These are phyloP conservation scores for Thymus quinquecostatus DNA, from an alignment of 257 asterid species.

Conservation along the genomic window DNA sequence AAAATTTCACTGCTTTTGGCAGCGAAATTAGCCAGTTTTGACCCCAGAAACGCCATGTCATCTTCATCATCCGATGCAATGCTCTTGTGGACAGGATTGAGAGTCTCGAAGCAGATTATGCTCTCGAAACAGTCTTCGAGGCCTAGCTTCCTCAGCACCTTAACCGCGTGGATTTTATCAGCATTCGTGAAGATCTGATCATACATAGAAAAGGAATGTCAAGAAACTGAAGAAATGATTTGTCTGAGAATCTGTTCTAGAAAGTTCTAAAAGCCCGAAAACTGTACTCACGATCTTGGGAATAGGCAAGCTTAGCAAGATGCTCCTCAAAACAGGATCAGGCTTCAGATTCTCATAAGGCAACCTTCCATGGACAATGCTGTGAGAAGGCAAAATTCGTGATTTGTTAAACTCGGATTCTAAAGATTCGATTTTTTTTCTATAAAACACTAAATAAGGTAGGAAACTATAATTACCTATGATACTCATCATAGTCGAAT, in stretches of 20 bases:
- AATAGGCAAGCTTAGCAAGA: slow-evolving; percentile 66
- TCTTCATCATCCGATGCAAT: slow-evolving; percentile 77
- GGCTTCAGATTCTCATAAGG: slow-evolving; percentile 87
- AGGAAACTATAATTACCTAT: slow-evolving; percentile 43
- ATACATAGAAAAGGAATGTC: not conserved
- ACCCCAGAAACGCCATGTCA: slow-evolving; percentile 63
- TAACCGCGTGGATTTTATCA: slow-evolving; percentile 72
- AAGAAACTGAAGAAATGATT: not conserved
- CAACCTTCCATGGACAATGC: slow-evolving; percentile 88
- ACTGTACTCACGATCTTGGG: slow-evolving; percentile 75
- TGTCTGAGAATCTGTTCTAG: not conserved
- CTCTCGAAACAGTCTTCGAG: slow-evolving; percentile 88
- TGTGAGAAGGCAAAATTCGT: slow-evolving; percentile 28
- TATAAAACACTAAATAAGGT: not conserved
- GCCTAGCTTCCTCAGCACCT: slow-evolving; percentile 63
- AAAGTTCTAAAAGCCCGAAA: not conserved
- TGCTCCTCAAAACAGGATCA: slow-evolving; percentile 80
- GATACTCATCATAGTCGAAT: slow-evolving; percentile 93
- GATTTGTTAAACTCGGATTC: slow-evolving; percentile 20
- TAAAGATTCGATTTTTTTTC: slow-evolving; percentile 24
- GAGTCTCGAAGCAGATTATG: slow-evolving; percentile 86
- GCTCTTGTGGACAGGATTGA: slow-evolving; percentile 68
- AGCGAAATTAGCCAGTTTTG: slow-evolving; percentile 7
- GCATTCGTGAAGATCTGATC: slow-evolving; percentile 89
- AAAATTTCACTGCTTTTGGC: slow-evolving; percentile 41